Evolutionary conservation across 2,329 filamentous ascomycete genomes (phyloP), one percentile per base, ranked within the genome.

Genomic region (Botrytis byssoidea): DNA sequence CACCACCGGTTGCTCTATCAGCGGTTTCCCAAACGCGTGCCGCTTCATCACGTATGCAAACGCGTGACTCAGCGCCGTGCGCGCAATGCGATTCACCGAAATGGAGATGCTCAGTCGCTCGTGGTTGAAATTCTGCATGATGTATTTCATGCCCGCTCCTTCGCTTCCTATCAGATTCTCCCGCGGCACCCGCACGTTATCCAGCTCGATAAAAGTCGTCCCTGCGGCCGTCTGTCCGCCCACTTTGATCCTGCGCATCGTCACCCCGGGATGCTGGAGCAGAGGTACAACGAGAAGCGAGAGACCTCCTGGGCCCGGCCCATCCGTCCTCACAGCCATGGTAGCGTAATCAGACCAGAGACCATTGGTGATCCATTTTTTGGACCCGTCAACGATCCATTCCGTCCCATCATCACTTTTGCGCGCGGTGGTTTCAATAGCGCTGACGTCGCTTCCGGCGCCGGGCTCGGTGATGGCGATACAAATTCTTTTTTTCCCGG

Each of bases 321-420:
- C 80, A 25, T 91, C 91, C 0, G 92, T 94, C 48, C 92, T 87
- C 1, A 94, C 92, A 0, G 92, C 92, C 90, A 93, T 46, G 86
- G 88, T 10, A 87, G 63, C 85, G 77, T 89, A 90, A 74, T 93
- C 88, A 8, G 88, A 85, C 90, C 90, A 93, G 74, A 92, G 89
- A 8, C 89, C 92, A 78, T 92, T 92, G 0, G 90, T 92, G 79
- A 93, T 92, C 86, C 85, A 86, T 55, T 94, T 93, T 86, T 94
- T 94, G 0, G 87, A 86, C n/a, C 92, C 92, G 74, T 92, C 93
- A 66, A 94, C 83, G 65, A 94, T 86, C 79, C 91, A 94, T 78
- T 88, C 83, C 80, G 89, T 90, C 18, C 91, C 48, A 55, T 55
- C 48, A 14, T n/a, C 48, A 5, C 48, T 55, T n/a, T 55, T 55